Conservation (phyloP, 345 rosid genomes). For the Syzygium aqueum region DNA sequence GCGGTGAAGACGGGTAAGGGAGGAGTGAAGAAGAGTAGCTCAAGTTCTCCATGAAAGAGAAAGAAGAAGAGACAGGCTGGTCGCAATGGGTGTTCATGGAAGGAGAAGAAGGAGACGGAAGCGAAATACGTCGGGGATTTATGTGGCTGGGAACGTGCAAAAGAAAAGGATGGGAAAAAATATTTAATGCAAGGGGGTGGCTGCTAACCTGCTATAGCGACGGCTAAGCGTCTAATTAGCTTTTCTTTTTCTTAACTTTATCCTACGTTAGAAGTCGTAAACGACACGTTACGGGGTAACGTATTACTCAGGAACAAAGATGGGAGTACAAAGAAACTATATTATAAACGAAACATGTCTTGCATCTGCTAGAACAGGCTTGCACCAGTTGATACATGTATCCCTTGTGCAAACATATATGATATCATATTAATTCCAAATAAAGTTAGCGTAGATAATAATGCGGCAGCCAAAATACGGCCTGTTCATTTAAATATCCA, state of each 20-base stretch:
- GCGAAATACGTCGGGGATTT: not conserved
- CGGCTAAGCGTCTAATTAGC: not conserved
- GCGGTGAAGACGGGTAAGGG: not conserved
- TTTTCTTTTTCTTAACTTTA: not conserved
- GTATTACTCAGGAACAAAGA: not conserved
- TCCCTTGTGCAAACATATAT: too few relatives aligned
- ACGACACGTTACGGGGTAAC: conserved; percentile 14
- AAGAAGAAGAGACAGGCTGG: not conserved
- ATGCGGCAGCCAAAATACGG: not conserved
- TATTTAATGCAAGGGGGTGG: not conserved
- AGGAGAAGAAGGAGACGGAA: not conserved
- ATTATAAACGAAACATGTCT: not conserved
- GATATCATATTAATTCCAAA: not conserved
- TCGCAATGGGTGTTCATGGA: not conserved
- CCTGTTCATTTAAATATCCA: not conserved
- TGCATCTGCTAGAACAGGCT: not conserved
- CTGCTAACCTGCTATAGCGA: not conserved
- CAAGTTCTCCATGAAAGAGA: conserved; percentile 8
- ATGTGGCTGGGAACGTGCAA: not conserved
- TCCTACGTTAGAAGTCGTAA: conserved; percentile 16
- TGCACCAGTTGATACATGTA: too few relatives aligned
- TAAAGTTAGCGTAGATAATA: not conserved
- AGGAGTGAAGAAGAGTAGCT: not conserved
- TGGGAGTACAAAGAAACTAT: not conserved
- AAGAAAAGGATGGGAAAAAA: not conserved